phyloP scores from a whole-genome alignment of 495 filamentous ascomycete species.

The Aspergillus saccharolyticus region DNA sequence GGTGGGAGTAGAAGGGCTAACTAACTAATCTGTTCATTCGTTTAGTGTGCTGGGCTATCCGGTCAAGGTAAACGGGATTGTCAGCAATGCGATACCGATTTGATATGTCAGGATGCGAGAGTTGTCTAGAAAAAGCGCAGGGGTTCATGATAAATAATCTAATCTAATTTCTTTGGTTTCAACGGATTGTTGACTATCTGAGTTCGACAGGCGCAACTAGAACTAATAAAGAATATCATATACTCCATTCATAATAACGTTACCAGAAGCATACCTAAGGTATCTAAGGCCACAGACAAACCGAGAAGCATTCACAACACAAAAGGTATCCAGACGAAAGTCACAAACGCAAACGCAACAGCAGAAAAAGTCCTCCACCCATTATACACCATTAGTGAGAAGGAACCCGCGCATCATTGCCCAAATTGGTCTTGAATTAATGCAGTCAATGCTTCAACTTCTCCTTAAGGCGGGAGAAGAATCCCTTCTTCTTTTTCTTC shows the following conservation, averaged over 20 bases:
- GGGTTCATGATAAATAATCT: too few species aligned
- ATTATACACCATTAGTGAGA: slow-evolving; percentile 14
- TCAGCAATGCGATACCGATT: slow-evolving; percentile 50
- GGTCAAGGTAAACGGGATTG: slow-evolving; percentile 49
- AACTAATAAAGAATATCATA: not conserved
- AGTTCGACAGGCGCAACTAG: too few species aligned
- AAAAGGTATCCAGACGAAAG: slow-evolving; percentile 24
- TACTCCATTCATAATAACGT: slow-evolving; percentile 7
- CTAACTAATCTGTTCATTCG: slow-evolving; percentile 8
- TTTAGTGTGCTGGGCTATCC: slow-evolving; percentile 50
- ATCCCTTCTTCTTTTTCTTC: slow-evolving; percentile 47
- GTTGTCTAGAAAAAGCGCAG: too few species aligned
- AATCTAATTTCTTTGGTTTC: too few species aligned
- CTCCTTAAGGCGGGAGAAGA: slow-evolving; percentile 48
- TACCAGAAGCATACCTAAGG: slow-evolving; percentile 6
- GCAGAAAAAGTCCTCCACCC: slow-evolving; percentile 1
- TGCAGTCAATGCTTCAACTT: slow-evolving; percentile 30
- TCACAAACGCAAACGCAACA: not conserved
- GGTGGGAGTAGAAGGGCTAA: not conserved
- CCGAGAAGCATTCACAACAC: slow-evolving; percentile 6
- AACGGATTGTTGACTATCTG: too few species aligned
- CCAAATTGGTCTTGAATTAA: not conserved
- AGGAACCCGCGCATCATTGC: not conserved
- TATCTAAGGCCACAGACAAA: not conserved
- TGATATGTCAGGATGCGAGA: too few species aligned